Evolutionary conservation across 164 flowering plant genomes (phyloP).

Genomic region (Malania oleifera): DNA sequence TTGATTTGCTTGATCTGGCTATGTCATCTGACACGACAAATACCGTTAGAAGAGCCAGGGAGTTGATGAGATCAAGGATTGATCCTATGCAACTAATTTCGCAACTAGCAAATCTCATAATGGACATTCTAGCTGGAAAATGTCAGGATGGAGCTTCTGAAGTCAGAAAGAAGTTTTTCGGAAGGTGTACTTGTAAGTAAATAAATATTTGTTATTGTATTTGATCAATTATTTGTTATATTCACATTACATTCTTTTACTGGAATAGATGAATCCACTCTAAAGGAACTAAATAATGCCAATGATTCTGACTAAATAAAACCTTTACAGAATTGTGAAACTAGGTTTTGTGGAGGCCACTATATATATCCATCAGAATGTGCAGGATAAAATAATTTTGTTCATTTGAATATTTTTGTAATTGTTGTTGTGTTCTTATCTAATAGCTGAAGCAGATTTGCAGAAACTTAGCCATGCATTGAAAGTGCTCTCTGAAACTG

Average conservation of each 20-base stretch:
- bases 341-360: no score
- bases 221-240: not conserved
- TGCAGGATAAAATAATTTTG: no score
- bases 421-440: slow-evolving; percentile 12
- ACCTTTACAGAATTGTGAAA: no score
- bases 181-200: slow-evolving; percentile 54
- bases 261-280: no score
- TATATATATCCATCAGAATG: no score
- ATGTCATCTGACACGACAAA: slow-evolving; percentile 82
- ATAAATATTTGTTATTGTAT: not conserved
- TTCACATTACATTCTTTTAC: no score
- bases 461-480: slow-evolving; percentile 73
- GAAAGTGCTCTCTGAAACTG: slow-evolving; percentile 79
- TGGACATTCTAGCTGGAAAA: slow-evolving; percentile 89
- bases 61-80: slow-evolving; percentile 79
- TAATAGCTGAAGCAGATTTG: slow-evolving; percentile 63
- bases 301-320: no score
- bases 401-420: no score
- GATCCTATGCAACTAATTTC: slow-evolving; percentile 92
- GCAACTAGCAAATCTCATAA: slow-evolving; percentile 88
- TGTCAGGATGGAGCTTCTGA: slow-evolving; percentile 42
- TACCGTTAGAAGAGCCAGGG: slow-evolving; percentile 87
- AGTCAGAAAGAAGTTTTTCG: slow-evolving; percentile 37
- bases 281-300: no score
- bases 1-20: slow-evolving; percentile 82